phyloP scores from a whole-genome alignment of 345 rosid genomes.

The Populus tremula region DNA sequence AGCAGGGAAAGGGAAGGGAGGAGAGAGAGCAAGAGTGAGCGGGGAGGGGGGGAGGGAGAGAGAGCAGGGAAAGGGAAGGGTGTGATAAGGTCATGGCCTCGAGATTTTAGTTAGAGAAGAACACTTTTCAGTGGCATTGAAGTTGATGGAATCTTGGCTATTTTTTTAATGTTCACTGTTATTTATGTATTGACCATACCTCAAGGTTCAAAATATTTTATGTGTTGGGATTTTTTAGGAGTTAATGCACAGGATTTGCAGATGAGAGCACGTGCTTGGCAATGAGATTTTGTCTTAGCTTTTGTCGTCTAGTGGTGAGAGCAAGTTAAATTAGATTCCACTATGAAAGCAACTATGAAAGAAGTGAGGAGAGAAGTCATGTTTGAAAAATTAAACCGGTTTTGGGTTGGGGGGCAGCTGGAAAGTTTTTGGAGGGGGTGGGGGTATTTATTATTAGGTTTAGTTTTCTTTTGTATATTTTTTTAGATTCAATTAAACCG shows the following conservation, averaged over 20 bases:
- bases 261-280: conserved; percentile 53
- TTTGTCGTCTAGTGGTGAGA: conserved; percentile 47
- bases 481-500: no score
- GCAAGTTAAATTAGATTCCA: conserved; percentile 53
- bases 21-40: no score
- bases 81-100: conserved; percentile 19
- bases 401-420: no score
- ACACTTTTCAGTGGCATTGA: conserved; percentile 10
- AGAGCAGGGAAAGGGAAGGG: background rate
- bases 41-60: no score
- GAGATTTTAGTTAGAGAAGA: conserved; percentile 15
- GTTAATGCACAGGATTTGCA: conserved; percentile 33
- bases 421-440: no score
- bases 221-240: conserved; percentile 30
- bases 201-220: background rate
- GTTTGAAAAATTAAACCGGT: conserved; percentile 28
- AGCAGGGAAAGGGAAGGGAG: no score
- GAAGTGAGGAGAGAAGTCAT: conserved; percentile 99
- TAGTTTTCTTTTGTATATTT: no score
- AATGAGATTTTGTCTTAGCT: conserved; percentile 27
- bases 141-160: conserved; percentile 43
- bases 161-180: conserved; percentile 36
- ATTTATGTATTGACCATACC: conserved; percentile 16
- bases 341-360: conserved; percentile 92
- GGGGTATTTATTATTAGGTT: no score